Percentiles rank a stretch among this genome's conserved stretches.
Conservation (phyloP, 163 green algal species). For the Chlorella variabilis region DNA sequence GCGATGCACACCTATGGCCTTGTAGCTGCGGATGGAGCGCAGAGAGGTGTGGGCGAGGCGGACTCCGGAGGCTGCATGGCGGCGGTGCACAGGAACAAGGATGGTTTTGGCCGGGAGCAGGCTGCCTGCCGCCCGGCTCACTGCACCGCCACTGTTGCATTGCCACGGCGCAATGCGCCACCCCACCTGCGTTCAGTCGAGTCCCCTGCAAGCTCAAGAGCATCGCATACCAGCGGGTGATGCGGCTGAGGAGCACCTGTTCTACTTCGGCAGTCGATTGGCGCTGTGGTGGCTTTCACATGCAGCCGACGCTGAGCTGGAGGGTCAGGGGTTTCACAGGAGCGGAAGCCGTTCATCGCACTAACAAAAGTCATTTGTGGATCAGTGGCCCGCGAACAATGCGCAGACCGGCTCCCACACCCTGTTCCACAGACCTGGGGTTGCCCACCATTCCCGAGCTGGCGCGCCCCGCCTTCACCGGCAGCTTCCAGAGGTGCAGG, state of each 20-base stretch:
- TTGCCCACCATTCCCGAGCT: too few relatives aligned
- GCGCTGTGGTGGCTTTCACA: not conserved
- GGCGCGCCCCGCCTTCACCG: too few relatives aligned
- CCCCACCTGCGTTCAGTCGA: not conserved
- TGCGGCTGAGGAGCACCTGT: not conserved
- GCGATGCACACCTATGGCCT: not conserved
- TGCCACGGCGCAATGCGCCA: not conserved
- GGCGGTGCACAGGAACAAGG: not conserved
- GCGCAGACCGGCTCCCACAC: too few relatives aligned
- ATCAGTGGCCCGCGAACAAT: too few relatives aligned
- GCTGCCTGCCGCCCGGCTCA: not conserved
- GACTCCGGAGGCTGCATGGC: conserved; percentile 26
- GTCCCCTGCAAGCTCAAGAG: not conserved
- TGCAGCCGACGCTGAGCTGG: too few relatives aligned
- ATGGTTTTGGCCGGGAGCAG: not conserved
- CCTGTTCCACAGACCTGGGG: too few relatives aligned
- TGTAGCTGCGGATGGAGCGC: not conserved
- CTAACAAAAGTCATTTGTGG: too few relatives aligned
- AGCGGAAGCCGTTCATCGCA: too few relatives aligned
- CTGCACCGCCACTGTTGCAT: not conserved
- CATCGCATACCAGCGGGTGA: not conserved
- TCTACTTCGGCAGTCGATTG: not conserved
- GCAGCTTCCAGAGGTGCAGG: too few relatives aligned
- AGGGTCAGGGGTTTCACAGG: too few relatives aligned
- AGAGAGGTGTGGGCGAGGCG: not conserved